These are phyloP conservation scores for Actinidia arguta DNA, from an alignment of 179 eudicot genomes.

Conservation along the genomic window DNA sequence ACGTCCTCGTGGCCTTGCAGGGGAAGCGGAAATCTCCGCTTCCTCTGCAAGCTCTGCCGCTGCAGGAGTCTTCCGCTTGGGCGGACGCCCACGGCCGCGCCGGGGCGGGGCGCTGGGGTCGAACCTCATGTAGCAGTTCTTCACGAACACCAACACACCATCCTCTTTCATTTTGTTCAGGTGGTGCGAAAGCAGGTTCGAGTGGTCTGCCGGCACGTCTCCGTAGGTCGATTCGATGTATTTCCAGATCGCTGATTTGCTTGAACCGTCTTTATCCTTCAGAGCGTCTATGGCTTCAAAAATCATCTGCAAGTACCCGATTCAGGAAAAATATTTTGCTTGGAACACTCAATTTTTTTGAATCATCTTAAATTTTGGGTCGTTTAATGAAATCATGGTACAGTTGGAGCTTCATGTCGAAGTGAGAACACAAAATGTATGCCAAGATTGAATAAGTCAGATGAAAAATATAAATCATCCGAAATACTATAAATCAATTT, in stretches of 20 bases:
- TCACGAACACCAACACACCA: conserved; percentile 63
- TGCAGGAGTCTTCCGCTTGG: conserved; percentile 59
- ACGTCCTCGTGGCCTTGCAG: conserved; percentile 49
- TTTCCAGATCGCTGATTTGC: conserved; percentile 64
- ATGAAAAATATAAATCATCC: neutral
- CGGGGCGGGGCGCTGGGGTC: conserved; percentile 53
- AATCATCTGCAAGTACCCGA: conserved; percentile 59
- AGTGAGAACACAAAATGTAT: neutral
- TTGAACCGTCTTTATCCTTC: conserved; percentile 62
- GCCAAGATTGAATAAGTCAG: neutral
- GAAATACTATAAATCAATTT: no score
- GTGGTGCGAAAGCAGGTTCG: conserved; percentile 56
- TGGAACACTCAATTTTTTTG: neutral
- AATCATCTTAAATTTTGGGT: neutral
- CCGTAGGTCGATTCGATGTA: conserved; percentile 72
- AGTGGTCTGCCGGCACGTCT: conserved; percentile 61
- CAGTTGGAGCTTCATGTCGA: neutral
- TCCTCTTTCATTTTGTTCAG: conserved; percentile 59
- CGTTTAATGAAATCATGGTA: neutral
- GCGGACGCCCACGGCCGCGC: conserved; percentile 86
- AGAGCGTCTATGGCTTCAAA: conserved; percentile 65
- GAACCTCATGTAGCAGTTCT: conserved; percentile 71
- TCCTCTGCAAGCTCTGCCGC: conserved; percentile 1
- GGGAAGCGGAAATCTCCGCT: neutral
- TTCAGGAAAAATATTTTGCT: neutral